These are phyloP conservation scores for Fragilariopsis cylindrus DNA, from an alignment of 108 stramenopile genomes.

Conservation along the genomic window DNA sequence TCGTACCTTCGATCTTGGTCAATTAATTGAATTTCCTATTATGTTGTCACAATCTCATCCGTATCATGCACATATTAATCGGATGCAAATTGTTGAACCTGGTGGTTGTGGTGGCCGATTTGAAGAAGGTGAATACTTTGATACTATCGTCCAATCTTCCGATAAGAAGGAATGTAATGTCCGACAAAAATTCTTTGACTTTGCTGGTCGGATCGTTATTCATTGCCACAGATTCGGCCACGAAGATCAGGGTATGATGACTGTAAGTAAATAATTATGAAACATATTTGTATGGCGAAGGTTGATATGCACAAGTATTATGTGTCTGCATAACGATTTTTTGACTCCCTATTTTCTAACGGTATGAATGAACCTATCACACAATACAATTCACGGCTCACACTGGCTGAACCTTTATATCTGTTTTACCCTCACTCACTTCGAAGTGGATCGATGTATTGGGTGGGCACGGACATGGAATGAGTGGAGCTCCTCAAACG, in stretches of 20 bases:
- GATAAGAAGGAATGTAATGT: constrained; percentile 31
- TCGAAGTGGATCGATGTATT: constrained; percentile 24
- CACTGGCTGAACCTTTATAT: too few species aligned
- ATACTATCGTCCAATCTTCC: constrained; percentile 30
- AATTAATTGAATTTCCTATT: constrained; percentile 41
- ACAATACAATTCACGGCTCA: too few species aligned
- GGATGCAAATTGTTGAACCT: constrained; percentile 43
- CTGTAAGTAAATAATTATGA: background rate
- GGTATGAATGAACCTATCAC: too few species aligned
- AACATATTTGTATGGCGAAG: too few species aligned
- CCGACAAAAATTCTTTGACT: constrained; percentile 34
- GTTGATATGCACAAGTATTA: too few species aligned
- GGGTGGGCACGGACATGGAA: constrained; percentile 20
- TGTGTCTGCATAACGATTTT: too few species aligned
- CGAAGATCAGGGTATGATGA: constrained; percentile 49
- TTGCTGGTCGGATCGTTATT: constrained; percentile 37
- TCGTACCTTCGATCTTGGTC: constrained; percentile 23
- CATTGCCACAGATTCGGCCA: constrained; percentile 55
- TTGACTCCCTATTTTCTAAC: too few species aligned
- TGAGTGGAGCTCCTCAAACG: constrained; percentile 11
- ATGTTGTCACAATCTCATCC: constrained; percentile 30
- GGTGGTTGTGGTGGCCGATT: constrained; percentile 44
- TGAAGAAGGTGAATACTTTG: constrained; percentile 54
- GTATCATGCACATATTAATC: constrained; percentile 52
- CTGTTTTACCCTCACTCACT: background rate